Percentiles rank a stretch among this genome's conserved stretches.
Conservation (phyloP, 2,329 filamentous ascomycete species). For the Fusarium sp. region DNA sequence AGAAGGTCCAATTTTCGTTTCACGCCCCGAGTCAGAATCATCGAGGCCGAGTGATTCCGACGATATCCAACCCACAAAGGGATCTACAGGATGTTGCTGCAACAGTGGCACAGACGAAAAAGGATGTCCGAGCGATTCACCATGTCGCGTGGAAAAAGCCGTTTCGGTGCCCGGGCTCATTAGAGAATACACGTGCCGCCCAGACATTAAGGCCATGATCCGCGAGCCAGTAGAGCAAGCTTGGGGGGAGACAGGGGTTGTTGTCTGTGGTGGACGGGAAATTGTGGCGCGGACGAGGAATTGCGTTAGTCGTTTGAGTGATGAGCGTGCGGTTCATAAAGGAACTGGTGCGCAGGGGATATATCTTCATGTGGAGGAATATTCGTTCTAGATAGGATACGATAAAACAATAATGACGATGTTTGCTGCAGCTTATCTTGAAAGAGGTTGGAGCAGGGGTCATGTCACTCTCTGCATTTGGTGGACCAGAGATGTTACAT, state of each 20-base stretch:
- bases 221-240: conserved; percentile 66
- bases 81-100: conserved; percentile 41
- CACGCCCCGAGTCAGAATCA: conserved; percentile 40
- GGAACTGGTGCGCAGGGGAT: conserved; percentile 73
- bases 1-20: conserved; percentile 42
- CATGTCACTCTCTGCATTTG: background rate
- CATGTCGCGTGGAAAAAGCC: conserved; percentile 16
- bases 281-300: conserved; percentile 66
- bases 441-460: background rate
- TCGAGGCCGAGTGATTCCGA: conserved; percentile 37
- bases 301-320: conserved; percentile 65
- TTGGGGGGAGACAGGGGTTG: conserved; percentile 69
- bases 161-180: conserved; percentile 48
- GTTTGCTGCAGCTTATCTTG: background rate
- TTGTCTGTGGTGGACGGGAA: conserved; percentile 68
- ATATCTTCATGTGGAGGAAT: conserved; percentile 69
- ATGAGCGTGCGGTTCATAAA: conserved; percentile 72
- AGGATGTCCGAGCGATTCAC: conserved; percentile 26
- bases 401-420: background rate
- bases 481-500: background rate
- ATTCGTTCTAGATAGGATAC: conserved; percentile 57
- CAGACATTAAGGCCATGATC: conserved; percentile 64
- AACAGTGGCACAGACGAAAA: conserved; percentile 20
- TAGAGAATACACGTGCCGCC: conserved; percentile 58
- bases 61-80: conserved; percentile 27